Conservation (phyloP, 352 stramenopile genomes). For the Globisporangium rhizosaccharum region DNA sequence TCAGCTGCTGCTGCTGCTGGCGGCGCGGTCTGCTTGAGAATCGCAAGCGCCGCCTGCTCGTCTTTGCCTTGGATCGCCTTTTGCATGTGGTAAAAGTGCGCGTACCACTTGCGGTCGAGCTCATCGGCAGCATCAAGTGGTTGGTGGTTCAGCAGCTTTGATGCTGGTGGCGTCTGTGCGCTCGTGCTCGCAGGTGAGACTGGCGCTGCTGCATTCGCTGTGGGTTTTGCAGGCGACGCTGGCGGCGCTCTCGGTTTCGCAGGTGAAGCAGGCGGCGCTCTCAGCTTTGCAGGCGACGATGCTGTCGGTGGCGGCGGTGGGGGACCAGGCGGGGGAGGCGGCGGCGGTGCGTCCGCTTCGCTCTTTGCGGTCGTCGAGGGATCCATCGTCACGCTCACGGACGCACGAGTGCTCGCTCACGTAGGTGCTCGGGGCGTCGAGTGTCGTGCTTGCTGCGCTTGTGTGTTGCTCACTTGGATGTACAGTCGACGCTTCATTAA, state of each 20-base stretch:
- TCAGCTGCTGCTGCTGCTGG: neutral
- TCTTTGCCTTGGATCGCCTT: conserved; percentile 76
- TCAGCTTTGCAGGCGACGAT: conserved; percentile 13
- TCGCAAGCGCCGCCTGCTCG: conserved; percentile 36
- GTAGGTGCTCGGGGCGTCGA: no score
- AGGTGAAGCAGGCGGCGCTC: conserved; percentile 3
- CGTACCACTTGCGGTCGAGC: conserved; percentile 83
- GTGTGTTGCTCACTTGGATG: no score
- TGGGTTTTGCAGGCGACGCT: conserved; percentile 6
- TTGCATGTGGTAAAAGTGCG: conserved; percentile 83
- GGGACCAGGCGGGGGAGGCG: conserved; percentile 32
- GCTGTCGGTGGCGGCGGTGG: conserved; percentile 22
- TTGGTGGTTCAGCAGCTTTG: conserved; percentile 67
- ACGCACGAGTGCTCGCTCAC: no score
- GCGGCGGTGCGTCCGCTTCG: conserved; percentile 15
- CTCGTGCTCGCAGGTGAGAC: conserved; percentile 10
- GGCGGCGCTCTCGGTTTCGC: neutral
- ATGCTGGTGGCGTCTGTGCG: conserved; percentile 37
- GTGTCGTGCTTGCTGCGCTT: no score
- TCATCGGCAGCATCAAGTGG: conserved; percentile 75
- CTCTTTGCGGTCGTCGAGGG: neutral
- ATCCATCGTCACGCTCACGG: neutral
- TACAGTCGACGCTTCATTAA: no score
- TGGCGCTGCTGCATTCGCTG: conserved; percentile 12
- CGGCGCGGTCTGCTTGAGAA: conserved; percentile 49